Conservation (phyloP, 352 stramenopile species). For the Globisporangium cylindrosporum region DNA sequence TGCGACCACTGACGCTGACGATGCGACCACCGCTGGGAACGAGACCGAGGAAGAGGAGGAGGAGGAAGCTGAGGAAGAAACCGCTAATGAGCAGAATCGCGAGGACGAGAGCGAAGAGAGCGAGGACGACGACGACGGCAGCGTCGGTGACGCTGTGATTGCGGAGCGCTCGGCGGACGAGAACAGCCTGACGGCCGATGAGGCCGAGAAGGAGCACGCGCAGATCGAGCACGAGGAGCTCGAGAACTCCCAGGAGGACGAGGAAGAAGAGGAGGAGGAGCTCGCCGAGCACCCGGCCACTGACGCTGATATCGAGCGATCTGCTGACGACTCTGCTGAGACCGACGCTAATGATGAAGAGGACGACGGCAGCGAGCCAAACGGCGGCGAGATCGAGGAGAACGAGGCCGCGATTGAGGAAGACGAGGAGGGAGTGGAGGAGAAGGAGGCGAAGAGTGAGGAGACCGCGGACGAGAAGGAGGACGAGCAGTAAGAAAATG, state of each 20-base stretch:
- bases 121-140: not conserved
- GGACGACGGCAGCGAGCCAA: not conserved
- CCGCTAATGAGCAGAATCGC: not conserved
- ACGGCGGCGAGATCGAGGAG: slow-evolving; percentile 9
- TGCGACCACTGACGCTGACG: slow-evolving; percentile 2
- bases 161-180: not conserved
- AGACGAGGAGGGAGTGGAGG: not conserved
- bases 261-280: slow-evolving; percentile 7
- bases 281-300: slow-evolving; percentile 10
- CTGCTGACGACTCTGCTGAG: not conserved
- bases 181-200: slow-evolving; percentile 1
- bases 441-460: slow-evolving; percentile 1
- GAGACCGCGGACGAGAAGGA: slow-evolving; percentile 6
- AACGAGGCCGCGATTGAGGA: slow-evolving; percentile 8
- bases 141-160: not conserved
- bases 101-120: not conserved
- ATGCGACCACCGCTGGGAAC: not conserved
- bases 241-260: slow-evolving; percentile 1
- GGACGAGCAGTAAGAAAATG: not conserved
- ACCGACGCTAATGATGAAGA: not conserved
- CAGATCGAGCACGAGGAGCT: slow-evolving; percentile 1
- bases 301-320: not conserved
- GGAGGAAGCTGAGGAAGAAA: slow-evolving; percentile 1
- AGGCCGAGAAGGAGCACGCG: slow-evolving; percentile 5
- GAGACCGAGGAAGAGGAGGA: slow-evolving; percentile 3